Evolutionary conservation across 805 yeast genomes (phyloP).

Genomic region (Candida stauntonica): DNA sequence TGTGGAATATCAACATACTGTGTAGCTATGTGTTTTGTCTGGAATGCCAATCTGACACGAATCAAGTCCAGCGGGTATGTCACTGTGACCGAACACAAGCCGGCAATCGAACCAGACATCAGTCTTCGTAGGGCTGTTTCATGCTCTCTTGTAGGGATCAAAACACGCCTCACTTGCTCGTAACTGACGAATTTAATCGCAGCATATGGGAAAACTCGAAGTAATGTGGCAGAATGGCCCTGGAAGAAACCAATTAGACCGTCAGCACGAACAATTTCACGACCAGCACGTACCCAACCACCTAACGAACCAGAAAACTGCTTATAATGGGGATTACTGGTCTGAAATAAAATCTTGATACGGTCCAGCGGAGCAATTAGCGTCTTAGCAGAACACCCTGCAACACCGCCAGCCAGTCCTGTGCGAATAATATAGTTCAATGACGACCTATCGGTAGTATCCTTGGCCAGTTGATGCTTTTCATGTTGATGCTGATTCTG

Average conservation of each 20-base stretch:
- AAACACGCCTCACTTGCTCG: conserved; percentile 77
- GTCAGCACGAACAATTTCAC: conserved; percentile 58
- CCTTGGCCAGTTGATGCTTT: neutral
- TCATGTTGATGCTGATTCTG: conserved; percentile 1
- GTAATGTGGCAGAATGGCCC: conserved; percentile 91
- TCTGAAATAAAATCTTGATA: conserved; percentile 91
- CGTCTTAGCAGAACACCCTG: conserved; percentile 96
- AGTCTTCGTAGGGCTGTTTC: conserved; percentile 83
- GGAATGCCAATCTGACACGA: conserved; percentile 88
- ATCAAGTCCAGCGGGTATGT: conserved; percentile 92
- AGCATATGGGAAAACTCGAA: conserved; percentile 94
- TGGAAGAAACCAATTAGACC: conserved; percentile 83
- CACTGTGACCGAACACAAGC: conserved; percentile 77
- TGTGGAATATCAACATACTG: conserved; percentile 19
- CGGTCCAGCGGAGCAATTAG: conserved; percentile 93
- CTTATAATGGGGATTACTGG: conserved; percentile 84
- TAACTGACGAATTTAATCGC: conserved; percentile 95
- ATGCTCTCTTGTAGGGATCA: conserved; percentile 69
- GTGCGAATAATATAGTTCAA: conserved; percentile 75
- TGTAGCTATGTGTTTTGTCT: conserved; percentile 41
- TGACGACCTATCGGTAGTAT: conserved; percentile 52
- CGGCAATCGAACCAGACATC: conserved; percentile 86
- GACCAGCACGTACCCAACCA: conserved; percentile 74
- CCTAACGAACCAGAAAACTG: conserved; percentile 73
- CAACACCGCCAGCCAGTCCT: conserved; percentile 92